Percentiles rank a stretch among this genome's conserved stretches.
phyloP scores from a whole-genome alignment of 108 stramenopile genomes.

The Discostella pseudostelligera region DNA sequence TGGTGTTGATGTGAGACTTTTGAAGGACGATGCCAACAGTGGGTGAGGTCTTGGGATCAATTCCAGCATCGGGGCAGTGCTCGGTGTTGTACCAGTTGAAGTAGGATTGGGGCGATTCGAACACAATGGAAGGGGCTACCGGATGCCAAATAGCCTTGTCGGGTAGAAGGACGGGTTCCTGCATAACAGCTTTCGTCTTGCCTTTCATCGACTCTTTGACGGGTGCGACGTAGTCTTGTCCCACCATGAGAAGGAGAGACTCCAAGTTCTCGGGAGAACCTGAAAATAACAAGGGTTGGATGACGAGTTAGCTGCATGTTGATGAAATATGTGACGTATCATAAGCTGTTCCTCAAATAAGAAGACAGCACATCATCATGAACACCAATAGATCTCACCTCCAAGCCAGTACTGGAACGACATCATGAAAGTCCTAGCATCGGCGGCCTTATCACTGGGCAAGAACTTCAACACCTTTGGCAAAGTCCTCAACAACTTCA shows the following conservation, averaged over 20 bases:
- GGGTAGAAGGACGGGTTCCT: slow-evolving; percentile 93
- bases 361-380: slow-evolving; percentile 1
- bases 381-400: slow-evolving; percentile 37
- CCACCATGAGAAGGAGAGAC: slow-evolving; percentile 89
- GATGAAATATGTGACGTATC: slow-evolving; percentile 2
- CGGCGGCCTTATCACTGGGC: slow-evolving; percentile 94
- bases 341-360: slow-evolving; percentile 7
- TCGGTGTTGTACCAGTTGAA: slow-evolving; percentile 93
- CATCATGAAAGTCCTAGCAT: slow-evolving; percentile 98
- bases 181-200: slow-evolving; percentile 73
- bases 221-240: slow-evolving; percentile 88
- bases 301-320: no score
- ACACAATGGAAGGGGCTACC: slow-evolving; percentile 89
- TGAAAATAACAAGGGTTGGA: neutral
- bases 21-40: slow-evolving; percentile 93
- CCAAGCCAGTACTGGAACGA: slow-evolving; percentile 99
- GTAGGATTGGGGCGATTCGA: slow-evolving; percentile 84
- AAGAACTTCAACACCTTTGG: slow-evolving; percentile 97
- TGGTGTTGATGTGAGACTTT: slow-evolving; percentile 98
- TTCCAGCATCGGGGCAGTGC: slow-evolving; percentile 93
- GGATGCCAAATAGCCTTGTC: slow-evolving; percentile 99
- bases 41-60: slow-evolving; percentile 84
- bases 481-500: slow-evolving; percentile 93
- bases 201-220: slow-evolving; percentile 79
- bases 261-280: slow-evolving; percentile 92